phyloP scores from a whole-genome alignment of 345 rosid species.

The Acer negundo region DNA sequence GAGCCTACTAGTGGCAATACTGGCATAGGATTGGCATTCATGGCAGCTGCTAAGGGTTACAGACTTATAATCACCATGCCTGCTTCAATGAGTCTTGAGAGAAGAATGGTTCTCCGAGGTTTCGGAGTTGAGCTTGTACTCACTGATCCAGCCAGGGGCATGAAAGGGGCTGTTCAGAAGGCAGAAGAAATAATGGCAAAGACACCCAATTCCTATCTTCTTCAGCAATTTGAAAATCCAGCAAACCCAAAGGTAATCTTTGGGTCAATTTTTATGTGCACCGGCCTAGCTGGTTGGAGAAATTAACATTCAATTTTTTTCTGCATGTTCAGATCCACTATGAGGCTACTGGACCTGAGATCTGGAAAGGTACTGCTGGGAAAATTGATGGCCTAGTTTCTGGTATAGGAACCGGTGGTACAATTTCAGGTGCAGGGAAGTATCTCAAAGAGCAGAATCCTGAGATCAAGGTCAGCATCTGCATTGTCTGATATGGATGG shows the following conservation, averaged over 20 bases:
- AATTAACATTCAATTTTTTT: background rate
- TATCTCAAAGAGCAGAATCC: slow-evolving; percentile 76
- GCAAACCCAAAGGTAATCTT: slow-evolving; percentile 72
- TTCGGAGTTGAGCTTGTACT: slow-evolving; percentile 81
- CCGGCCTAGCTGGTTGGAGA: slow-evolving; percentile 7
- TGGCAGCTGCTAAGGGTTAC: slow-evolving; percentile 79
- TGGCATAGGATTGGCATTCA: slow-evolving; percentile 73
- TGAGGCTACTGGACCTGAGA: slow-evolving; percentile 68
- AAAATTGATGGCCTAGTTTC: slow-evolving; percentile 63
- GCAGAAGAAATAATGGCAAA: slow-evolving; percentile 61
- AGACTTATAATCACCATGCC: slow-evolving; percentile 76
- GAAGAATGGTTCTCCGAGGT: slow-evolving; percentile 78
- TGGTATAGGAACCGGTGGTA: slow-evolving; percentile 71
- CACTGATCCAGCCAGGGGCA: slow-evolving; percentile 65
- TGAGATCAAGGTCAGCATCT: slow-evolving; percentile 49
- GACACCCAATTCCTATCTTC: slow-evolving; percentile 64
- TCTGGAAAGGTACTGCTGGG: slow-evolving; percentile 65
- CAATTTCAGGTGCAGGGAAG: slow-evolving; percentile 59
- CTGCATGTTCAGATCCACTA: slow-evolving; percentile 53
- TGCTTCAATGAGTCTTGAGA: slow-evolving; percentile 80
- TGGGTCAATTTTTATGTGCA: background rate
- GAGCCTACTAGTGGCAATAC: slow-evolving; percentile 82
- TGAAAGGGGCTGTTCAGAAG: slow-evolving; percentile 75
- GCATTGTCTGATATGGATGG: slow-evolving; percentile 8
- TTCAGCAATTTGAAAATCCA: slow-evolving; percentile 71